Conservation (phyloP, 495 filamentous ascomycete genomes). For the Cairneyella variabilis region DNA sequence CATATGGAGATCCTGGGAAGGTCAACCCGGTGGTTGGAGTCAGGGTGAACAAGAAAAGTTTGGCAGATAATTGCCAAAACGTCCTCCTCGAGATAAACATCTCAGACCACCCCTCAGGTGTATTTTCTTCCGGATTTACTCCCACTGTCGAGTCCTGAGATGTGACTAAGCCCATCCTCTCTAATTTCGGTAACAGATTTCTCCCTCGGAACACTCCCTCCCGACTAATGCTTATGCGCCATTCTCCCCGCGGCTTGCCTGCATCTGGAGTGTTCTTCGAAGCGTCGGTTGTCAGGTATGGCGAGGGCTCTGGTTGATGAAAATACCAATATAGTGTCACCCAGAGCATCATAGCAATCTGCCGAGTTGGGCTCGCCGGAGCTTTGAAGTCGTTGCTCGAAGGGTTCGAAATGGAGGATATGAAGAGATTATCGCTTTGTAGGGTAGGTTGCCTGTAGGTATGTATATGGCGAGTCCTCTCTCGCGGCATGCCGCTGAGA, state of each 20-base stretch:
- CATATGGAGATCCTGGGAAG: slow-evolving; percentile 53
- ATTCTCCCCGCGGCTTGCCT: slow-evolving; percentile 79
- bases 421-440: slow-evolving; percentile 76
- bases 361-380: slow-evolving; percentile 70
- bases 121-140: slow-evolving; percentile 53
- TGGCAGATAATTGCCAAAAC: slow-evolving; percentile 91
- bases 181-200: slow-evolving; percentile 82
- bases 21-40: slow-evolving; percentile 54
- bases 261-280: slow-evolving; percentile 59
- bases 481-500: slow-evolving; percentile 24
- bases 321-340: slow-evolving; percentile 96
- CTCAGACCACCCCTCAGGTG: slow-evolving; percentile 62
- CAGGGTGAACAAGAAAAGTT: slow-evolving; percentile 82
- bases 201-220: slow-evolving; percentile 83
- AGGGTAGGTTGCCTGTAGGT: slow-evolving; percentile 71
- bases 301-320: slow-evolving; percentile 61
- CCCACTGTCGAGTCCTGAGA: slow-evolving; percentile 75
- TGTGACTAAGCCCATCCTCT: slow-evolving; percentile 84
- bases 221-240: slow-evolving; percentile 78
- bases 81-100: slow-evolving; percentile 78
- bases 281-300: slow-evolving; percentile 54
- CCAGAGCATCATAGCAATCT: slow-evolving; percentile 97
- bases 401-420: slow-evolving; percentile 84
- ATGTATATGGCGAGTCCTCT: slow-evolving; percentile 42
- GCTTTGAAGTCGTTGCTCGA: slow-evolving; percentile 76